Evolutionary conservation across 306 rosid genomes (phyloP), one percentile per base, ranked within the genome.

Genomic region (Quillaja saponaria): DNA sequence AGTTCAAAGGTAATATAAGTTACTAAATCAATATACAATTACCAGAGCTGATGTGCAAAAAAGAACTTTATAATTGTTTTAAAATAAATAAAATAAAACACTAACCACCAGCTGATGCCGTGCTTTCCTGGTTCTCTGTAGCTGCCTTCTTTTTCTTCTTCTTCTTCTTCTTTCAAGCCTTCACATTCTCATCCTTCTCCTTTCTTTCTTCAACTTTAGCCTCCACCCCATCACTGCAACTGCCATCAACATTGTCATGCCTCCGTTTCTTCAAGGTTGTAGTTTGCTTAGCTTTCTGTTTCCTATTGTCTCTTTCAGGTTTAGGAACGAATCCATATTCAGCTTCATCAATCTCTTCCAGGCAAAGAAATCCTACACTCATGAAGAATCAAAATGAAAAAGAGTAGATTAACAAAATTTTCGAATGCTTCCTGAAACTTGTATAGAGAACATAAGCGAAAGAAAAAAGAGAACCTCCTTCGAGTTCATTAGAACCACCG

Each of bases 291-390:
- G 76, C 25, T 14, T 63, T 69, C 60, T 65, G 58, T 54, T 75
- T 78, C 49, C 38, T 66, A 34, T 20, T 74, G 44, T 8, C 63
- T 49, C 51, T 58, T 69, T 65, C 79, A 33, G 77, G 82, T 61
- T 81, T 60, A 2, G 94, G 95, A 79, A 86, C 71, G 18, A 53
- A 66, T 18, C 86, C 90, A 67, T 88, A 92, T 8, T 49, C 83
- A n/a, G 82, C 76, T 57, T 92, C 96, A 2, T 81, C 89, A 72
- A 92, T 84, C 90, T 88, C 99, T 76, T 92, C 99, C 6, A 92
- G 84, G 44, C 90, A 78, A 54, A 89, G 88, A 74, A 88, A 92
- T 37, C 99, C 99, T 86, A 66, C 12, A 62, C 34, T 15, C 14
- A 37, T 35, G 49, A 55, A 60, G 46, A 56, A 46, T 15, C 50